phyloP scores from a whole-genome alignment of 768 basidiomycete genomes.

The Cystobasidium onofrii region DNA sequence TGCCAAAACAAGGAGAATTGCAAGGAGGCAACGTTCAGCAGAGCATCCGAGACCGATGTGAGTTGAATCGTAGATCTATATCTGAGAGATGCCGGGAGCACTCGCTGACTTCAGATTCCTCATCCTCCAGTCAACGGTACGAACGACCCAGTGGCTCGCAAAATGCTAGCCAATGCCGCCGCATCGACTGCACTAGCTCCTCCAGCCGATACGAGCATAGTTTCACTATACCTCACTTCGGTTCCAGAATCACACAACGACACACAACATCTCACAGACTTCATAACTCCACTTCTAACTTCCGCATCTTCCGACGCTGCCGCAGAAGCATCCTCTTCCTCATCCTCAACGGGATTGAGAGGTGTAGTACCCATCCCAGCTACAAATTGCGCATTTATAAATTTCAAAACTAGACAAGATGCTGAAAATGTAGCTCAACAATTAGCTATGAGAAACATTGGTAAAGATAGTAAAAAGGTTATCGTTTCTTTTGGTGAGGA shows the following conservation, averaged over 20 bases:
- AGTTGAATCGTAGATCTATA: background rate
- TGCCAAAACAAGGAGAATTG: slow-evolving; percentile 69
- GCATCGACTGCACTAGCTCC: slow-evolving; percentile 72
- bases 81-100: too few species aligned
- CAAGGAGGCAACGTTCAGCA: slow-evolving; percentile 56
- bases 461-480: background rate
- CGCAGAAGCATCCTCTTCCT: background rate
- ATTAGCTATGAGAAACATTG: slow-evolving; percentile 21
- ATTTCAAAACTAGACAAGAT: slow-evolving; percentile 71
- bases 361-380: slow-evolving; percentile 79
- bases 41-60: slow-evolving; percentile 84
- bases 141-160: slow-evolving; percentile 88
- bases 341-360: slow-evolving; percentile 54
- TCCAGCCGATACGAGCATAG: slow-evolving; percentile 78
- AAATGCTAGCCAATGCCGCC: slow-evolving; percentile 73
- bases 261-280: slow-evolving; percentile 48
- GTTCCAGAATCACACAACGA: background rate
- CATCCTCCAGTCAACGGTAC: slow-evolving; percentile 55
- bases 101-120: too few species aligned
- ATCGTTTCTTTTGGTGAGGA: slow-evolving; percentile 5
- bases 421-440: slow-evolving; percentile 71
- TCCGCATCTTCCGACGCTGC: slow-evolving; percentile 63
- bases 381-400: slow-evolving; percentile 81
- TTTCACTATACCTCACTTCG: background rate
- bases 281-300: slow-evolving; percentile 65